A percentile compares a stretch with the other conserved stretches of the same genome.
Evolutionary conservation across 2,329 filamentous ascomycete genomes (phyloP).

Genomic region (Ascosphaera pollenicola): DNA sequence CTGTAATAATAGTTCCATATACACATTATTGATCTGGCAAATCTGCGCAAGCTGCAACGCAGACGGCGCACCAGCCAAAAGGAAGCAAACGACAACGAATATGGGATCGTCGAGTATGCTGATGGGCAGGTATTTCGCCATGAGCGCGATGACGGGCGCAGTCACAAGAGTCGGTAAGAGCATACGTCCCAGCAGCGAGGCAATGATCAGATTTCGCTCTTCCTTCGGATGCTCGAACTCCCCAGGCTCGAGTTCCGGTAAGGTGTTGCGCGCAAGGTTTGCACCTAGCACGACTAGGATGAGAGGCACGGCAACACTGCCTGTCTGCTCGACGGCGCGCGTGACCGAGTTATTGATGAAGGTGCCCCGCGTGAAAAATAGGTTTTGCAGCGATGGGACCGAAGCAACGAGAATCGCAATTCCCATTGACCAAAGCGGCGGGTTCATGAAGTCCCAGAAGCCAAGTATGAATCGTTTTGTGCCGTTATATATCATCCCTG

Average conservation of each 20-base stretch:
- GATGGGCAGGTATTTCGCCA: slow-evolving; percentile 76
- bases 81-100: slow-evolving; percentile 92
- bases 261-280: slow-evolving; percentile 79
- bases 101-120: slow-evolving; percentile 95
- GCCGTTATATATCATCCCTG: slow-evolving; percentile 22
- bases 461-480: slow-evolving; percentile 36
- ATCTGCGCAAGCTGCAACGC: slow-evolving; percentile 93
- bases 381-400: slow-evolving; percentile 53
- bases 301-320: slow-evolving; percentile 77
- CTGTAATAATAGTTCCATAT: too few relatives aligned
- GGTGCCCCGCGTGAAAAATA: slow-evolving; percentile 76
- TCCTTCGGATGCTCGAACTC: slow-evolving; percentile 48
- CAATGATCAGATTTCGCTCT: slow-evolving; percentile 60
- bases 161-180: slow-evolving; percentile 76
- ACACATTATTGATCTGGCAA: slow-evolving; percentile 94
- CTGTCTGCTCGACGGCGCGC: slow-evolving; percentile 62
- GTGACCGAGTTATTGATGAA: slow-evolving; percentile 90
- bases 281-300: slow-evolving; percentile 91
- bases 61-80: slow-evolving; percentile 81
- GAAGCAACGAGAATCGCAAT: slow-evolving; percentile 78
- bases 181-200: slow-evolving; percentile 76
- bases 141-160: slow-evolving; percentile 67
- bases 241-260: slow-evolving; percentile 29
- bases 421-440: slow-evolving; percentile 93
- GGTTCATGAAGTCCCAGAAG: slow-evolving; percentile 91